phyloP scores from a whole-genome alignment of 1,139 yeast genomes.

The Pichia sp. region DNA sequence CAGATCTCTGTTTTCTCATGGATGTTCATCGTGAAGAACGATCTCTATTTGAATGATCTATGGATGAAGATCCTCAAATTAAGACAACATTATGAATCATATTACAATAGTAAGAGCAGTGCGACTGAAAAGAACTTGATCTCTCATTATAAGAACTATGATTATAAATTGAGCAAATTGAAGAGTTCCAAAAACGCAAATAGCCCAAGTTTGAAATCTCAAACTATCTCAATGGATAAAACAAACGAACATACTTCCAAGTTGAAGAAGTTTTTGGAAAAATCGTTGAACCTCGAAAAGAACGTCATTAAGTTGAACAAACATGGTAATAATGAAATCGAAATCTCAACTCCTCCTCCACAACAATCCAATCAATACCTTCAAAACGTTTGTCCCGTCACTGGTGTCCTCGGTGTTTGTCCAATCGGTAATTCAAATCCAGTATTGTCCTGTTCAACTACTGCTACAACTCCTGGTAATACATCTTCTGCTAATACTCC shows the following conservation, averaged over 20 bases:
- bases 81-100: conserved; percentile 42
- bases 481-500: neutral
- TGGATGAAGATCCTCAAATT: conserved; percentile 52
- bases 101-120: conserved; percentile 30
- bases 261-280: conserved; percentile 31
- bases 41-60: conserved; percentile 46
- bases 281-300: conserved; percentile 17
- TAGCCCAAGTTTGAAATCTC: conserved; percentile 16
- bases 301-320: neutral
- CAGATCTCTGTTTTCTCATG: conserved; percentile 50
- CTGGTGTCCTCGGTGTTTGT: conserved; percentile 26
- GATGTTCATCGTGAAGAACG: conserved; percentile 53
- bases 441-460: neutral
- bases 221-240: conserved; percentile 23
- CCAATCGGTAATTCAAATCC: conserved; percentile 20
- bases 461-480: too few species aligned
- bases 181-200: conserved; percentile 5
- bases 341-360: conserved; percentile 2
- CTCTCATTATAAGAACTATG: conserved; percentile 29
- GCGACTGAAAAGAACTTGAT: conserved; percentile 29
- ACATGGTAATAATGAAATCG: conserved; percentile 11
- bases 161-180: conserved; percentile 26
- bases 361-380: neutral
- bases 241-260: conserved; percentile 32
- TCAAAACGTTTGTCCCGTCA: conserved; percentile 24